Percentiles rank a stretch among this genome's conserved stretches.
Evolutionary conservation across 192 early-diverging fungal species (phyloP).

Genomic region (Lunasporangiospora selenospora): DNA sequence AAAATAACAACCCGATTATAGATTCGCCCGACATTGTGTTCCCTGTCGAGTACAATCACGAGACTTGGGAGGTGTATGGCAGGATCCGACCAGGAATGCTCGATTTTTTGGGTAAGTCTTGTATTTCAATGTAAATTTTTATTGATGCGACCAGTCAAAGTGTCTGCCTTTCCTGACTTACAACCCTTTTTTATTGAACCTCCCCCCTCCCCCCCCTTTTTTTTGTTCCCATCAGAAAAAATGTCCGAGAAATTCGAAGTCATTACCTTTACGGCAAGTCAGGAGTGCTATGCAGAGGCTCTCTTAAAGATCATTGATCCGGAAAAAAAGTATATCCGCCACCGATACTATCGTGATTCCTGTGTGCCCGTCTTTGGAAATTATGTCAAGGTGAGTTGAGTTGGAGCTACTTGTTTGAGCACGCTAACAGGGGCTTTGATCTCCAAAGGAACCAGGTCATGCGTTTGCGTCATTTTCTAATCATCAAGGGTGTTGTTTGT

Average conservation of each 20-base stretch:
- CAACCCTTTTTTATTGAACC: no score
- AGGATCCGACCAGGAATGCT: conserved; percentile 69
- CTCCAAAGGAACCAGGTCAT: no score
- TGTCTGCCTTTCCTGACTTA: no score
- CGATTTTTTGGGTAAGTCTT: conserved; percentile 58
- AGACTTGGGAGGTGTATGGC: conserved; percentile 70
- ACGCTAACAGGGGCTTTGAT: no score
- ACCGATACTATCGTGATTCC: conserved; percentile 74
- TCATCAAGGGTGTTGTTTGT: no score
- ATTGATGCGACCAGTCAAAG: neutral
- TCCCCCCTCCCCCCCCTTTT: no score
- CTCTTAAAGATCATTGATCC: conserved; percentile 71
- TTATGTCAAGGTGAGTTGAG: conserved; percentile 63
- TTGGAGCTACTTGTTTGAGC: no score
- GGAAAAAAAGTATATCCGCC: conserved; percentile 61
- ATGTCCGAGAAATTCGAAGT: conserved; percentile 70
- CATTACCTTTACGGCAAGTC: conserved; percentile 78
- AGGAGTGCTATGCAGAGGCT: conserved; percentile 74
- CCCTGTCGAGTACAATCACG: conserved; percentile 68
- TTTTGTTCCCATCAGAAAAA: conserved; percentile 45
- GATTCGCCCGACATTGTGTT: conserved; percentile 69
- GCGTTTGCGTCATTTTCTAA: no score
- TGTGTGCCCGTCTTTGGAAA: conserved; percentile 71
- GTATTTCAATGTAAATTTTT: neutral
- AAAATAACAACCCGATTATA: no score